Evolutionary conservation across 2,329 filamentous ascomycete species (phyloP), one percentile per base, ranked within the genome.

Genomic region (Juglanconis oblonga): DNA sequence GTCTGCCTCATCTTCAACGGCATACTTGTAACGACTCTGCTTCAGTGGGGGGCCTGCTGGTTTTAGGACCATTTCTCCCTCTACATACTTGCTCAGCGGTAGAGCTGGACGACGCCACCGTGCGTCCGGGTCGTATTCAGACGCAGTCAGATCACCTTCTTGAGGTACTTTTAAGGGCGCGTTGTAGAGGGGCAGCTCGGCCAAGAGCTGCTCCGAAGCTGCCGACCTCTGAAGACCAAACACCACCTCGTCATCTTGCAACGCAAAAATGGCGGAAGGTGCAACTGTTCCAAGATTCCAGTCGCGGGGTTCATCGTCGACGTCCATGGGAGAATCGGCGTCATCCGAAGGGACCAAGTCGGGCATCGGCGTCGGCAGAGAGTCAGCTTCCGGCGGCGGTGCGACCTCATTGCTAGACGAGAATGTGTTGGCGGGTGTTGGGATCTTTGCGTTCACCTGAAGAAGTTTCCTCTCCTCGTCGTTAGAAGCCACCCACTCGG

Each of bases 11-110:
- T 87, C 87, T 66, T 95, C 90, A 59, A 91, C 86, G 45, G 83
- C 81, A 67, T 96, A 95, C 58, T 89, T 83, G 68, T 89, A 98
- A n/a, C 94, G 86, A 67, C 91, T 93, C 59, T 87, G 87, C 74
- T 93, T 97, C 55, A 80, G 81, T 0, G 87, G 87, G 8, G 89
- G 89, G 2, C 84, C 84, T 45, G 84, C 81, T 4, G 84, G 78
- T 11, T 82, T 81, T 17, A 96, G 82, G 32, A 87, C 84, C 72
- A 98, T 87, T 66, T 91, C 90, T 8, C 91, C 90, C 61, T 90
- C 87, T 0, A 93, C 88, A 71, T 90, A 97, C 71, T 93, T 97
- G 68, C 91, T 97, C 3, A 97, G 82, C 2, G 92, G 90, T 14
- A 96, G 77, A 45, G 92, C 87, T n/a, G 89, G 86, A 4, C 87